Percentiles rank a stretch among this genome's conserved stretches.
Conservation (phyloP, 257 asterid species). For the Salvia rosmarinus region DNA sequence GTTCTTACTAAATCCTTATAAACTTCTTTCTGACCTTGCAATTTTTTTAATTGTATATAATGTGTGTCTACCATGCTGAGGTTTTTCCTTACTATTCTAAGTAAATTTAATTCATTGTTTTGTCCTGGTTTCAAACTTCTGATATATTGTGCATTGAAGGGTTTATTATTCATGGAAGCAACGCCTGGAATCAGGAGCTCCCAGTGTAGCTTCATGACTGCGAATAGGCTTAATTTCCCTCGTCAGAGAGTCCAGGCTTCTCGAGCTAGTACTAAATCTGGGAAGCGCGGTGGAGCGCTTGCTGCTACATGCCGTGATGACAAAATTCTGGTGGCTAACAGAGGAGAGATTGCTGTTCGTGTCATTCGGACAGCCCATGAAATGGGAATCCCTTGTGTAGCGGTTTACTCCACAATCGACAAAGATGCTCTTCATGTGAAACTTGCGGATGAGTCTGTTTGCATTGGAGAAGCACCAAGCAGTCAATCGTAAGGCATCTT, state of each 20-base stretch:
- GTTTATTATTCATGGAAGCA: conserved; percentile 66
- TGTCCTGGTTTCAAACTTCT: neutral
- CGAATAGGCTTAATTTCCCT: conserved; percentile 64
- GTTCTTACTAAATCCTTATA: conserved; percentile 4
- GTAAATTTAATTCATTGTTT: conserved; percentile 4
- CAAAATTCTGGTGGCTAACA: conserved; percentile 90
- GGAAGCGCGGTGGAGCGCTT: conserved; percentile 72
- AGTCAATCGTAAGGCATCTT: conserved; percentile 83
- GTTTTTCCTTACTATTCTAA: neutral
- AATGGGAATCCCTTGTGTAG: conserved; percentile 99
- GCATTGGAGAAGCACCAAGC: conserved; percentile 99
- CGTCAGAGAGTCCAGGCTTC: conserved; percentile 55
- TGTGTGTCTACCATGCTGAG: neutral
- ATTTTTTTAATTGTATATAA: neutral
- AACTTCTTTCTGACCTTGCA: neutral
- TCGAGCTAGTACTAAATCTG: conserved; percentile 50
- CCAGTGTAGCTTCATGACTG: conserved; percentile 77
- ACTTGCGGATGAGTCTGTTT: conserved; percentile 96
- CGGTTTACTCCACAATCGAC: conserved; percentile 94
- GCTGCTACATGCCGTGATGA: conserved; percentile 63
- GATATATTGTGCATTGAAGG: conserved; percentile 46
- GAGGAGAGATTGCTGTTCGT: conserved; percentile 99
- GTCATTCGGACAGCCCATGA: conserved; percentile 98
- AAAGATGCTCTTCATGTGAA: conserved; percentile 97
- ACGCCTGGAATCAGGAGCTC: conserved; percentile 65